Evolutionary conservation across 1,139 yeast species (phyloP).

Genomic region (Yamadazyma kanchanaburiensis): DNA sequence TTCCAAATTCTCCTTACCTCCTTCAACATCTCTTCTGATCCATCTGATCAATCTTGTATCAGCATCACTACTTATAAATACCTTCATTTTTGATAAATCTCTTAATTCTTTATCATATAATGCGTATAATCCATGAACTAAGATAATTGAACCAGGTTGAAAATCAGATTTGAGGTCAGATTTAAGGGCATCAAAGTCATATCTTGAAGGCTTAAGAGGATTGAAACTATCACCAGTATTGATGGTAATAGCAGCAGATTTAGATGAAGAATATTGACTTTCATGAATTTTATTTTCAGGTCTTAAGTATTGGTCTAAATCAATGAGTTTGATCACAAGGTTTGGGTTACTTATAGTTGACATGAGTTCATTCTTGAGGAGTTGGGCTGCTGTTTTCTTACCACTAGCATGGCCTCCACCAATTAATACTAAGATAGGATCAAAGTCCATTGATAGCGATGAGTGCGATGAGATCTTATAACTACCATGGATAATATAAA

Average conservation of each 20-base stretch:
- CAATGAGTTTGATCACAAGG: slow-evolving; percentile 35
- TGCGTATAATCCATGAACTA: slow-evolving; percentile 81
- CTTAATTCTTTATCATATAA: slow-evolving; percentile 63
- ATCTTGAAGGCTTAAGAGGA: slow-evolving; percentile 38
- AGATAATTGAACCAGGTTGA: slow-evolving; percentile 32
- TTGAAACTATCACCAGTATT: slow-evolving; percentile 15
- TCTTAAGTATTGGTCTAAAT: slow-evolving; percentile 28
- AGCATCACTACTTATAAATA: slow-evolving; percentile 83
- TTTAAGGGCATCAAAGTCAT: slow-evolving; percentile 27
- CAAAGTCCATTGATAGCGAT: slow-evolving; percentile 6
- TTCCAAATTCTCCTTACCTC: slow-evolving; percentile 24
- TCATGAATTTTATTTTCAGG: slow-evolving; percentile 14
- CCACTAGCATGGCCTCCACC: slow-evolving; percentile 83
- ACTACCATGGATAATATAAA: slow-evolving; percentile 9
- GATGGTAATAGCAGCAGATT: slow-evolving; percentile 32
- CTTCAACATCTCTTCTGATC: slow-evolving; percentile 49
- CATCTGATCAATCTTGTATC: slow-evolving; percentile 80
- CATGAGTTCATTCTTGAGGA: slow-evolving; percentile 27
- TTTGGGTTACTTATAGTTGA: slow-evolving; percentile 5
- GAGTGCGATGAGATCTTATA: too few species aligned
- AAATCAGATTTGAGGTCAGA: slow-evolving; percentile 14
- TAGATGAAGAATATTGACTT: slow-evolving; percentile 17
- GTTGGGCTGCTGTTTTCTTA: slow-evolving; percentile 38
- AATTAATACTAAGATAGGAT: slow-evolving; percentile 46
- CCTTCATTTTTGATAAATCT: slow-evolving; percentile 57